A percentile compares a stretch with the other conserved stretches of the same genome.
phyloP scores from a whole-genome alignment of 345 rosid species.

The Eutrema yunnanense region DNA sequence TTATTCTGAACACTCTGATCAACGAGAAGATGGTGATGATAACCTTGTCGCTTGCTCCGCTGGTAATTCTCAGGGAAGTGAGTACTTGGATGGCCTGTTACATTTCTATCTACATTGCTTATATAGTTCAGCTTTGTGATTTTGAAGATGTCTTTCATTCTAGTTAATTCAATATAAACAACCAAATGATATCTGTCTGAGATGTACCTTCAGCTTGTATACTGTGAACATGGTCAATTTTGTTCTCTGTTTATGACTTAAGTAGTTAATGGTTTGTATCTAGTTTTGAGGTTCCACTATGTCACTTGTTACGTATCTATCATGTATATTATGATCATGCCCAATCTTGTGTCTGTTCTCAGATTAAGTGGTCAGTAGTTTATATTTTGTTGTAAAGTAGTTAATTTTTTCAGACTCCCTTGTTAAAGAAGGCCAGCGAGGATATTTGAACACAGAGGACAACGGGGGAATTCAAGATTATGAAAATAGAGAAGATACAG shows the following conservation, averaged over 20 bases:
- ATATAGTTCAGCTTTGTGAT: no score
- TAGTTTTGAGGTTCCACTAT: not conserved
- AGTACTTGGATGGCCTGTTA: slow-evolving; percentile 30
- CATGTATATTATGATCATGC: not conserved
- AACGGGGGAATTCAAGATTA: slow-evolving; percentile 48
- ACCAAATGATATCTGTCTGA: not conserved
- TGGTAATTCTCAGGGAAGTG: slow-evolving; percentile 64
- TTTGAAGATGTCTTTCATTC: not conserved
- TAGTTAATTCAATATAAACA: not conserved
- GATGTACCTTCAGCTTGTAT: not conserved
- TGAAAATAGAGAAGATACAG: slow-evolving; percentile 55
- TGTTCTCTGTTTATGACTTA: not conserved
- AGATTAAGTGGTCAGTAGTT: not conserved
- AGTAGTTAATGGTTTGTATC: not conserved
- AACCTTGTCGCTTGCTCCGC: slow-evolving; percentile 46
- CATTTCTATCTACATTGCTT: not conserved
- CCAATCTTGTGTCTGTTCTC: not conserved
- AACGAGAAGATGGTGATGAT: slow-evolving; percentile 62
- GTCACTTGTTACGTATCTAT: not conserved
- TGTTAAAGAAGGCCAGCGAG: slow-evolving; percentile 53
- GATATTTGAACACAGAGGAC: slow-evolving; percentile 55
- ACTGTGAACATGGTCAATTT: not conserved
- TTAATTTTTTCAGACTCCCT: slow-evolving; percentile 46
- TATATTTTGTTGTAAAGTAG: slow-evolving; percentile 8
- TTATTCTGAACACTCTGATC: slow-evolving; percentile 50